Percentiles rank a stretch among this genome's conserved stretches.
These are phyloP conservation scores for Phlebiopsis gigantea DNA, from an alignment of 768 basidiomycete species.

Conservation along the genomic window DNA sequence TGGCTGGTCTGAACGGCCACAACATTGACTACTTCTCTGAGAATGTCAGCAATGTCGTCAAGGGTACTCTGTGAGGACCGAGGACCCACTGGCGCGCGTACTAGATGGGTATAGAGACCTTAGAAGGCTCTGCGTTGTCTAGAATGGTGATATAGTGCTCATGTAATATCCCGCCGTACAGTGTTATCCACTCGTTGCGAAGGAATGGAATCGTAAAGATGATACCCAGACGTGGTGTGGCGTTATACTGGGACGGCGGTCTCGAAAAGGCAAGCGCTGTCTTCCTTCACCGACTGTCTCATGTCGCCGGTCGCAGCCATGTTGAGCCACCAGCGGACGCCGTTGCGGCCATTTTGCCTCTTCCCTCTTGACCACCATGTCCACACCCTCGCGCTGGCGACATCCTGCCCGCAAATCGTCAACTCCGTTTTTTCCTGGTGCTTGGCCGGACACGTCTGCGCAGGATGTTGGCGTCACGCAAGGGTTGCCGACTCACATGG, in stretches of 20 bases:
- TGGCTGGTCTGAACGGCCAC: slow-evolving; percentile 80
- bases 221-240: not conserved
- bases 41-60: slow-evolving; percentile 78
- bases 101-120: slow-evolving; percentile 3
- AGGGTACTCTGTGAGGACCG: slow-evolving; percentile 51
- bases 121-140: not conserved
- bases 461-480: slow-evolving; percentile 21
- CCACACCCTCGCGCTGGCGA: slow-evolving; percentile 8
- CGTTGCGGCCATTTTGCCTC: not conserved
- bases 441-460: slow-evolving; percentile 34
- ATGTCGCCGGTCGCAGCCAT: not conserved
- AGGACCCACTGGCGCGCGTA: not conserved
- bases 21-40: slow-evolving; percentile 92
- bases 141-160: not conserved
- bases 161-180: not conserved
- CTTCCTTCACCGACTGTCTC: slow-evolving; percentile 1
- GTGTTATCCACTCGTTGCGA: not conserved
- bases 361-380: slow-evolving; percentile 10
- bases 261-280: slow-evolving; percentile 16
- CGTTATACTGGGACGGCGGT: not conserved
- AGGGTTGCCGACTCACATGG: not conserved
- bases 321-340: not conserved
- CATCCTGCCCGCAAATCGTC: slow-evolving; percentile 18
- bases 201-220: slow-evolving; percentile 3
- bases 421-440: slow-evolving; percentile 38